Evolutionary conservation across 805 yeast genomes (phyloP).

Genomic region (Saccharomycopsis lassenensis): DNA sequence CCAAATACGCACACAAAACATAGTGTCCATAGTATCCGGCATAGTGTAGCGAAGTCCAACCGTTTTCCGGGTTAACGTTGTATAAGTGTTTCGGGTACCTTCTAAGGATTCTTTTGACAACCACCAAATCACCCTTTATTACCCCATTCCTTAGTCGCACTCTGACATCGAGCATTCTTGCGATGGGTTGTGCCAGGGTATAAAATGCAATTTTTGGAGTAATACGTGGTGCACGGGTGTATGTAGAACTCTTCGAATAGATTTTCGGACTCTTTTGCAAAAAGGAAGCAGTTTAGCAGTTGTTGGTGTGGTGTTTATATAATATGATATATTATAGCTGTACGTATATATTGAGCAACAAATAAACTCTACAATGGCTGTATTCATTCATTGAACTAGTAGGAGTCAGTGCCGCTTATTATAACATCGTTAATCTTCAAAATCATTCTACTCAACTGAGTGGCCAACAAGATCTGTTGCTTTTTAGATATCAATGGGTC

Average conservation of each 20-base stretch:
- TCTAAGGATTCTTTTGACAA: constrained; percentile 53
- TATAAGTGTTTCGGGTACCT: constrained; percentile 60
- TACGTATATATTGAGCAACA: too few species aligned
- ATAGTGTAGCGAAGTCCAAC: constrained; percentile 79
- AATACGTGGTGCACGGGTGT: too few species aligned
- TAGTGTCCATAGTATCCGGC: constrained; percentile 68
- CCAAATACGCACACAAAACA: constrained; percentile 49
- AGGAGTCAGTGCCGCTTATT: constrained; percentile 74
- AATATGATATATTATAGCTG: too few species aligned
- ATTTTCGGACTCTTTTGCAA: too few species aligned
- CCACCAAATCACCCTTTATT: constrained; percentile 46
- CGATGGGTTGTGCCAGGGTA: too few species aligned
- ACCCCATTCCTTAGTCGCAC: constrained; percentile 60
- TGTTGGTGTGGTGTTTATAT: too few species aligned
- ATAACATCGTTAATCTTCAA: constrained; percentile 94
- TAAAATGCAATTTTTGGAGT: too few species aligned
- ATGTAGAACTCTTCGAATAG: too few species aligned
- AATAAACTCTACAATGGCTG: too few species aligned
- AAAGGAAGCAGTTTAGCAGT: too few species aligned
- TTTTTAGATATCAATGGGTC: constrained; percentile 97
- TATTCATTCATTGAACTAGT: too few species aligned
- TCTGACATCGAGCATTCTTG: constrained; percentile 47
- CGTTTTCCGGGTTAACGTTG: constrained; percentile 57
- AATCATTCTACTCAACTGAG: constrained; percentile 96
- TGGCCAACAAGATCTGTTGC: constrained; percentile 90